A percentile compares a stretch with the other conserved stretches of the same genome.
These are phyloP conservation scores for Chaetomium fimeti DNA, from an alignment of 495 filamentous ascomycete genomes.

Conservation along the genomic window DNA sequence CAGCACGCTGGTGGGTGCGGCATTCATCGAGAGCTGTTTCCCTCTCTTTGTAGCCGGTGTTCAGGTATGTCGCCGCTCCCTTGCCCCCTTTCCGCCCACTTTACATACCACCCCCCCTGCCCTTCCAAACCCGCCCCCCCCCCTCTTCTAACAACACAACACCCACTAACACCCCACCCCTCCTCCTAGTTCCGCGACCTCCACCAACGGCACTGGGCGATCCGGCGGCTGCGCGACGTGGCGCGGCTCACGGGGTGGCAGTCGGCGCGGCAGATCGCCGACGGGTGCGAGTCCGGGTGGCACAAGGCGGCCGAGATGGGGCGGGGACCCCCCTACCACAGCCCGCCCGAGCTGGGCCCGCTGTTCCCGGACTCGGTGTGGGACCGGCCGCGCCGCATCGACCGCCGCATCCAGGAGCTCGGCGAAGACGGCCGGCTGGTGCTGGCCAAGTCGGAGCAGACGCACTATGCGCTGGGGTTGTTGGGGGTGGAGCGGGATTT, in stretches of 20 bases:
- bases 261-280: constrained; percentile 71
- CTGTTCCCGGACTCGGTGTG: constrained; percentile 40
- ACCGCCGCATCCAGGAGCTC: constrained; percentile 43
- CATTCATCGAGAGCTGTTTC: constrained; percentile 74
- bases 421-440: constrained; percentile 37
- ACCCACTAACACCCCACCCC: neutral
- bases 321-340: constrained; percentile 69
- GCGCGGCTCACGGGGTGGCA: constrained; percentile 84
- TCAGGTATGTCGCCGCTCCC: constrained; percentile 43
- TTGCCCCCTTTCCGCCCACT: too few relatives aligned
- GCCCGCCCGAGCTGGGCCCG: constrained; percentile 43
- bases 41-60: constrained; percentile 83
- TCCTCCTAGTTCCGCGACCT: constrained; percentile 62
- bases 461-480: constrained; percentile 55
- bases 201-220: constrained; percentile 71
- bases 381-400: constrained; percentile 44
- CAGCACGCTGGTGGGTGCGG: constrained; percentile 77
- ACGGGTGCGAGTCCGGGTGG: constrained; percentile 84
- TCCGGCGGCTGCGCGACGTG: constrained; percentile 70
- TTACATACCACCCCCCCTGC: too few relatives aligned
- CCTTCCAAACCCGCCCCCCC: too few relatives aligned
- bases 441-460: constrained; percentile 49
- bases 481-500: constrained; percentile 53
- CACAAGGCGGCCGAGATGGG: constrained; percentile 65
- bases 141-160: neutral